phyloP scores from a whole-genome alignment of 2,329 filamentous ascomycete genomes.

The Pseudocercospora musae region DNA sequence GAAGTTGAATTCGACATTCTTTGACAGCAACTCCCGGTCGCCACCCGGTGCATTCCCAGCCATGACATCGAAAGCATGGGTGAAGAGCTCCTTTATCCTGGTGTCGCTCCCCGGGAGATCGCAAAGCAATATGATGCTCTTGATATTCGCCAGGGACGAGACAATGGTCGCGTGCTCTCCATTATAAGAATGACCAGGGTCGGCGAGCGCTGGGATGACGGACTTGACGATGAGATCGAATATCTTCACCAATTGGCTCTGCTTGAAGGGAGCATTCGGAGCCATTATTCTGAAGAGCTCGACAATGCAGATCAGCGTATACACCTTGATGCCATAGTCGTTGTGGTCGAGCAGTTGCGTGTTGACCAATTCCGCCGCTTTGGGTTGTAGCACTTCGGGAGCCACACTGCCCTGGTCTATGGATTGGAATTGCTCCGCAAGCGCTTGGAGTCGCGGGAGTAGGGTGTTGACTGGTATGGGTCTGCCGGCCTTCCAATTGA shows the following conservation, averaged over 20 bases:
- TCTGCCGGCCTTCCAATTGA: conserved; percentile 90
- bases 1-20: conserved; percentile 92
- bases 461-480: conserved; percentile 81
- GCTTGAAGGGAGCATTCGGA: conserved; percentile 90
- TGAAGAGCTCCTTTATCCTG: conserved; percentile 78
- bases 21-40: conserved; percentile 77
- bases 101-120: conserved; percentile 80
- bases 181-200: conserved; percentile 86
- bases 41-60: conserved; percentile 71
- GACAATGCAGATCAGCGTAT: conserved; percentile 81
- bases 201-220: conserved; percentile 78
- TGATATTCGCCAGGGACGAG: conserved; percentile 82
- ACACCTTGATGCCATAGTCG: conserved; percentile 89
- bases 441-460: conserved; percentile 71
- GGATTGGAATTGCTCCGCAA: conserved; percentile 77
- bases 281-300: conserved; percentile 91
- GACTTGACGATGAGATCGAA: conserved; percentile 83
- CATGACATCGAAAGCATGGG: conserved; percentile 85
- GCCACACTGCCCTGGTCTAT: conserved; percentile 86
- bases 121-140: conserved; percentile 87
- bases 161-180: conserved; percentile 90
- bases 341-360: conserved; percentile 84
- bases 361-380: conserved; percentile 80
- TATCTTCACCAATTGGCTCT: conserved; percentile 90
- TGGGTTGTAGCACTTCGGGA: conserved; percentile 74